Evolutionary conservation across 1,139 yeast species (phyloP).

Genomic region (Meyerozyma sp.): DNA sequence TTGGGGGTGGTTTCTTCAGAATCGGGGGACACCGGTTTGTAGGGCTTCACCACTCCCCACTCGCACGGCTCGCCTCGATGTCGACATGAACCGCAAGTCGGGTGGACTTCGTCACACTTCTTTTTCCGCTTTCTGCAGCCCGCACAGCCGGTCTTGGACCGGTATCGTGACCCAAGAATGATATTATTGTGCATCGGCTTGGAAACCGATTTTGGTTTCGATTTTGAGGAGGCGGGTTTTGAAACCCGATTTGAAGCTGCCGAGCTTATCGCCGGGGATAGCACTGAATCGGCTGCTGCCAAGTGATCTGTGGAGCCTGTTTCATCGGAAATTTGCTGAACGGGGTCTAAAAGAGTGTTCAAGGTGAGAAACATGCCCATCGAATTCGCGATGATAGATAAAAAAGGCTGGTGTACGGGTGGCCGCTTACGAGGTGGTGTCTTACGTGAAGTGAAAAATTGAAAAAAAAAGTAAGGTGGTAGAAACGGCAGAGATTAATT

Average conservation of each 20-base stretch:
- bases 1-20: too few species aligned
- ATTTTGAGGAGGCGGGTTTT: neutral
- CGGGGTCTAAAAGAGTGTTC: neutral
- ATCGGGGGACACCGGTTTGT: neutral
- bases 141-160: slow-evolving; percentile 41
- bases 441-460: too few species aligned
- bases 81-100: slow-evolving; percentile 26
- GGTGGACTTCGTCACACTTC: slow-evolving; percentile 43
- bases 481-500: too few species aligned
- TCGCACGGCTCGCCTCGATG: slow-evolving; percentile 16
- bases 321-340: neutral
- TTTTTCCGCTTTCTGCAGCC: slow-evolving; percentile 45
- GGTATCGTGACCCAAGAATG: slow-evolving; percentile 8
- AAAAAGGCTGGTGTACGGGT: neutral
- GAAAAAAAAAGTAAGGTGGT: too few species aligned
- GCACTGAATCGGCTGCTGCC: neutral
- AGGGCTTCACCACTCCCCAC: slow-evolving; percentile 6
- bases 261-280: neutral
- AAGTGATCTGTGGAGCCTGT: neutral
- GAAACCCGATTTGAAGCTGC: neutral
- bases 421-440: neutral
- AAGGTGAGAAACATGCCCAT: neutral
- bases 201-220: neutral
- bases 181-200: neutral
- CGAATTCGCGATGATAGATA: neutral